phyloP scores from a whole-genome alignment of 805 yeast species.

The Isabelozyma gotoi region DNA sequence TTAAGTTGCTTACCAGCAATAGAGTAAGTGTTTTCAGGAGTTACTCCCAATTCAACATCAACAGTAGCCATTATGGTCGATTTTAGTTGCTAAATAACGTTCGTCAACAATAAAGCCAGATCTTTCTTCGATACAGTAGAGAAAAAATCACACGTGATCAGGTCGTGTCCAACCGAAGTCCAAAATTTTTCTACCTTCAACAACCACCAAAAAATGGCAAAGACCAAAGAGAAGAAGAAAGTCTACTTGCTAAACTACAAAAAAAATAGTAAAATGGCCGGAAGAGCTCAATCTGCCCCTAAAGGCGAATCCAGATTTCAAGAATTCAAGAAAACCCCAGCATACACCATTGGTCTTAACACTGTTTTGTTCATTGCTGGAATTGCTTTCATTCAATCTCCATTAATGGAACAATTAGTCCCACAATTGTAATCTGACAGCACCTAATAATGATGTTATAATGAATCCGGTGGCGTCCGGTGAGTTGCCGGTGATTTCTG shows the following conservation, averaged over 20 bases:
- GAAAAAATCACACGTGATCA: neutral
- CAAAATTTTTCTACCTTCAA: neutral
- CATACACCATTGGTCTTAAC: slow-evolving; percentile 63
- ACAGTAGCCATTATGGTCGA: slow-evolving; percentile 19
- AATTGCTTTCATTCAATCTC: slow-evolving; percentile 73
- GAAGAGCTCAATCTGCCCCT: slow-evolving; percentile 18
- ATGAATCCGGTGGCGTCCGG: neutral
- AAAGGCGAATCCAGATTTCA: slow-evolving; percentile 38
- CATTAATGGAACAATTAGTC: slow-evolving; percentile 77
- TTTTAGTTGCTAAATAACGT: too few species aligned
- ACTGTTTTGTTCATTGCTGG: slow-evolving; percentile 67
- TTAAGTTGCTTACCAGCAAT: slow-evolving; percentile 75
- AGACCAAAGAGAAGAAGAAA: neutral
- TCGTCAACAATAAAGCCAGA: neutral
- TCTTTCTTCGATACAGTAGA: too few species aligned
- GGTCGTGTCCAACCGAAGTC: neutral
- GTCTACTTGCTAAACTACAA: neutral
- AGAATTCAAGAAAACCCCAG: slow-evolving; percentile 62
- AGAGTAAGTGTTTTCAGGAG: slow-evolving; percentile 48
- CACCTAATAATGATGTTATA: neutral
- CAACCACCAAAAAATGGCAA: too few species aligned
- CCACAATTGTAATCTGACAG: slow-evolving; percentile 54
- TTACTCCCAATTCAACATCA: slow-evolving; percentile 34
- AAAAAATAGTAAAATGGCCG: slow-evolving; percentile 15
- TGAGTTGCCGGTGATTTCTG: neutral